Base-by-base conservation (phyloP, 257 asterid genomes). In the Perilla frutescens region DNA sequence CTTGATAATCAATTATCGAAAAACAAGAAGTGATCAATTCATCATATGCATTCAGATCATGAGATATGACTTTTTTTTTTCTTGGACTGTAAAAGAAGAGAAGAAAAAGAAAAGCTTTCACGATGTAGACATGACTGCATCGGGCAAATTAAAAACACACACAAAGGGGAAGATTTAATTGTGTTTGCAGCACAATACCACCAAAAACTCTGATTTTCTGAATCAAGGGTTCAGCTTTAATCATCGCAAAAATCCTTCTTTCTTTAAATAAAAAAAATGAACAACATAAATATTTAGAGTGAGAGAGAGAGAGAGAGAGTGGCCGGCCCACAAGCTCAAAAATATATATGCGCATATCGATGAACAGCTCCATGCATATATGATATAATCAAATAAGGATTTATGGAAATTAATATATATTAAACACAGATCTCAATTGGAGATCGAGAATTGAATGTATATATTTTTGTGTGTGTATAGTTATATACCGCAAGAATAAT, bases 401-500 rank as follows among this genome's bases (percentile, higher is more conserved):
- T 29, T 20, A 20, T 20, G 26, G 26, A 20, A 20, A 20, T 20
- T 20, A 20, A 20, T 20, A 1, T 20, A 20, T 20, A 20, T 20
- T 20, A 20, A 20, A 20, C 26, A 20, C 26, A 20, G 26, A 20
- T 20, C 26, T 20, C 26, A 20, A 20, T 20, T 20, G 26, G 26
- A 20, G 26, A 20, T 20, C 26, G 26, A 20, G 26, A 20, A 20
- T 20, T 20, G 26, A 20, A 20, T 20, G 26, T 20, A 20, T 20
- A 20, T 20, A 20, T 20, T 20, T 20, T 20, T 20, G 26, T 20
- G 26, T 20, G 26, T 20, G 0, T 20, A 20, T 20, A 20, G 1
- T 20, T 20, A 20, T 20, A 76, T 34, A 91, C 97, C 97, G 96
- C 97, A 72, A 91, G 97, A 80, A 91, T 93, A 60, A 89, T 89